Percentiles rank a stretch among this genome's conserved stretches.
phyloP scores from a whole-genome alignment of 2,329 filamentous ascomycete genomes.

The Coniochaeta prunicola region DNA sequence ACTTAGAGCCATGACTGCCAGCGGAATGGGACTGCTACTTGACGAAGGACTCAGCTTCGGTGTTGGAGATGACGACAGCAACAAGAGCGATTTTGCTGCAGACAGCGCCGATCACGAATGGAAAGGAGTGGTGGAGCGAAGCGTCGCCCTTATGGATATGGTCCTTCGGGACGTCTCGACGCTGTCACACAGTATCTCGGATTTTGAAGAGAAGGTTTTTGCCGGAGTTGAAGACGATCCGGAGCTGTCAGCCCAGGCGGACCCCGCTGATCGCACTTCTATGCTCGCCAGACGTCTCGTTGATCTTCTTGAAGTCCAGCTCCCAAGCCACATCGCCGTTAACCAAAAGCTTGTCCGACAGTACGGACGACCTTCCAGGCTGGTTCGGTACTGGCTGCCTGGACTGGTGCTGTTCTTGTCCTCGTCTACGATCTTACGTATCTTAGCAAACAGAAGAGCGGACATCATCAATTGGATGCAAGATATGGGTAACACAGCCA shows the following conservation, averaged over 20 bases:
- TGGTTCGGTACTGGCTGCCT: slow-evolving; percentile 87
- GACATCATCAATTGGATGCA: slow-evolving; percentile 75
- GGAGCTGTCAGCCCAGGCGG: slow-evolving; percentile 44
- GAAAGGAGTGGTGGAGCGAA: slow-evolving; percentile 71
- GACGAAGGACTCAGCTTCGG: slow-evolving; percentile 74
- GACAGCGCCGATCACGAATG: slow-evolving; percentile 38
- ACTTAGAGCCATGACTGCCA: slow-evolving; percentile 74
- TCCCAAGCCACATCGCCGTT: slow-evolving; percentile 58
- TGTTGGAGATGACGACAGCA: slow-evolving; percentile 50
- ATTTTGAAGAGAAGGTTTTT: slow-evolving; percentile 62
- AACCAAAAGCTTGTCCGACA: slow-evolving; percentile 48
- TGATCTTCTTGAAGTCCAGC: slow-evolving; percentile 57
- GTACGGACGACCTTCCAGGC: slow-evolving; percentile 67
- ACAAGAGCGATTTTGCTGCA: slow-evolving; percentile 35
- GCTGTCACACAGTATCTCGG: slow-evolving; percentile 52
- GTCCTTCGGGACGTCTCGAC: slow-evolving; percentile 66
- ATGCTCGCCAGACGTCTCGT: slow-evolving; percentile 61
- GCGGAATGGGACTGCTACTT: slow-evolving; percentile 78
- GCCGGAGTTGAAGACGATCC: slow-evolving; percentile 54
- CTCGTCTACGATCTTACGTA: slow-evolving; percentile 76
- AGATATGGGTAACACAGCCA: slow-evolving; percentile 68
- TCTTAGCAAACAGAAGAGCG: slow-evolving; percentile 66
- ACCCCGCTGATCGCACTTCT: slow-evolving; percentile 40
- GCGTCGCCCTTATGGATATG: slow-evolving; percentile 78
- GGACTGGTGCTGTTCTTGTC: slow-evolving; percentile 65